Evolutionary conservation across 148 eudicot species (phyloP).

Genomic region (Rhododendron simsii): DNA sequence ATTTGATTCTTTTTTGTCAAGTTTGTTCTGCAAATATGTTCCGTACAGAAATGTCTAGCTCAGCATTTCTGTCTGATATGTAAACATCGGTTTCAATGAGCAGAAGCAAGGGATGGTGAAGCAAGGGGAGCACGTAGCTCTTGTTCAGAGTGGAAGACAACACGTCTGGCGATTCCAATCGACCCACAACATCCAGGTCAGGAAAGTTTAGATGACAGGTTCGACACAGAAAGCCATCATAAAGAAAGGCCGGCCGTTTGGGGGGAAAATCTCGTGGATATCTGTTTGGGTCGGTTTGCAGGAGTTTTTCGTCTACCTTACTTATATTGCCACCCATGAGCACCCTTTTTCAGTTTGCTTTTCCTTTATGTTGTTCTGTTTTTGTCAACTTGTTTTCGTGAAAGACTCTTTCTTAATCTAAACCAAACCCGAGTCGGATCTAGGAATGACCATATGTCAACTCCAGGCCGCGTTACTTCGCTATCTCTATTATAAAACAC

Average conservation of each 20-base stretch:
- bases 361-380: neutral
- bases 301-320: neutral
- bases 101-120: constrained; percentile 97
- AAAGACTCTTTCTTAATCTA: neutral
- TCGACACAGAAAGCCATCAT: neutral
- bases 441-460: neutral
- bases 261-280: neutral
- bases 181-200: constrained; percentile 88
- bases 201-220: constrained; percentile 44
- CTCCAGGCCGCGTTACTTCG: neutral
- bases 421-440: neutral
- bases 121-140: constrained; percentile 88
- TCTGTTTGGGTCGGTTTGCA: neutral
- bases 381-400: neutral
- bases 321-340: neutral
- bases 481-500: too few species aligned
- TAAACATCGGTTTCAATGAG: neutral
- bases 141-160: constrained; percentile 86
- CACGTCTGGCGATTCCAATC: constrained; percentile 95
- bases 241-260: neutral
- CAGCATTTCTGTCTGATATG: constrained; percentile 6
- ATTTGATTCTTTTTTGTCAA: neutral
- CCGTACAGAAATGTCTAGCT: neutral
- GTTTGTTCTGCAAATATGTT: neutral
- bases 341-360: neutral